Evolutionary conservation across 2,329 filamentous ascomycete species (phyloP).

Genomic region (Huntiella bhutanensis): DNA sequence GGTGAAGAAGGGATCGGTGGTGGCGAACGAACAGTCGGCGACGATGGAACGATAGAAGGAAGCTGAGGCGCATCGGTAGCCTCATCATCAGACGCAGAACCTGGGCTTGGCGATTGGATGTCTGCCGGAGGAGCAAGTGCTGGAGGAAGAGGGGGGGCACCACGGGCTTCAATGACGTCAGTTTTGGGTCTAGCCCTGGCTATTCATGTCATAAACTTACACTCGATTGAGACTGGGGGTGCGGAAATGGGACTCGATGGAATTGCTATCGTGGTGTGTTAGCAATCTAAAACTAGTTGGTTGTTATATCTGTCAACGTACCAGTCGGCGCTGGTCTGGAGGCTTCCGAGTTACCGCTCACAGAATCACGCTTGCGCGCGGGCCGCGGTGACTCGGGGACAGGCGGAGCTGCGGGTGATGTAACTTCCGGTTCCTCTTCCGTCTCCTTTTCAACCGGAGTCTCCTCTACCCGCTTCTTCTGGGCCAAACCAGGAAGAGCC

Average conservation of each 20-base stretch:
- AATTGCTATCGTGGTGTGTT: constrained; percentile 19
- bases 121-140: constrained; percentile 32
- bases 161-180: constrained; percentile 33
- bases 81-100: constrained; percentile 81
- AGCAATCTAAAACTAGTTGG: neutral
- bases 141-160: constrained; percentile 34
- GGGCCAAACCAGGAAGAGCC: constrained; percentile 53
- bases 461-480: constrained; percentile 5
- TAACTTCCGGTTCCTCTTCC: constrained; percentile 16
- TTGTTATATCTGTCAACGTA: neutral
- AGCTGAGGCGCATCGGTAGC: constrained; percentile 33
- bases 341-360: constrained; percentile 10
- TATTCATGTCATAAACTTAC: constrained; percentile 26
- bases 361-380: neutral
- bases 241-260: constrained; percentile 34
- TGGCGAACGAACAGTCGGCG: constrained; percentile 20
- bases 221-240: constrained; percentile 33
- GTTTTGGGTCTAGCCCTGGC: neutral
- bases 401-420: constrained; percentile 20
- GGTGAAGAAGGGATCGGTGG: constrained; percentile 22
- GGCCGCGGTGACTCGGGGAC: constrained; percentile 4
- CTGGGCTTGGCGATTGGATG: constrained; percentile 48
- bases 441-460: neutral
- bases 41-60: constrained; percentile 18
- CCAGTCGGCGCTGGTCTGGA: constrained; percentile 13